Percentiles rank a stretch among this genome's conserved stretches.
phyloP scores from a whole-genome alignment of 2,329 filamentous ascomycete genomes.

The Aspergillus pseudotamarii region DNA sequence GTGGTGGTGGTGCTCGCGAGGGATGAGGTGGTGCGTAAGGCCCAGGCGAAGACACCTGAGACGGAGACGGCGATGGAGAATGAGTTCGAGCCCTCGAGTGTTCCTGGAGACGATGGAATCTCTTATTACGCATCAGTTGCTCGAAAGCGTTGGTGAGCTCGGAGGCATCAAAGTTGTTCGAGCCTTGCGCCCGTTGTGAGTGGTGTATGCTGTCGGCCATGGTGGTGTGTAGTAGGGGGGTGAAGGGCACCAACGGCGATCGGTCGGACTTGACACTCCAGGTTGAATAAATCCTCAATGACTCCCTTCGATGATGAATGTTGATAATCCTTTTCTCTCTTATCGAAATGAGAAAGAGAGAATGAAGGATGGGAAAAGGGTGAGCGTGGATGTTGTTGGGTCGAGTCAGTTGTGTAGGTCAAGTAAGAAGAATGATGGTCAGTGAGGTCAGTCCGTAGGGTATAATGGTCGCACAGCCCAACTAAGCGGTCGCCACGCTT shows the following conservation, averaged over 20 bases:
- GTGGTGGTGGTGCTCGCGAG: constrained; percentile 41
- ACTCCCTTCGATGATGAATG: constrained; percentile 1
- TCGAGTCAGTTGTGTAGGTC: constrained; percentile 5
- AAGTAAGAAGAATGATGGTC: constrained; percentile 6
- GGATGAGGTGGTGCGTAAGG: constrained; percentile 30
- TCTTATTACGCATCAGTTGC: constrained; percentile 79
- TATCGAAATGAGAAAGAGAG: background rate
- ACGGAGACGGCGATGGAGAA: constrained; percentile 58
- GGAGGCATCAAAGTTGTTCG: constrained; percentile 68
- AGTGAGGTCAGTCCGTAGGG: constrained; percentile 10
- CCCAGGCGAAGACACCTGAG: constrained; percentile 21
- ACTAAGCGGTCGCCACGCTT: constrained; percentile 30
- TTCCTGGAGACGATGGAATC: constrained; percentile 79
- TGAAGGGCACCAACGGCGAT: constrained; percentile 29
- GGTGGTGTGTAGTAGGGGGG: constrained; percentile 29
- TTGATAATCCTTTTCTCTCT: background rate
- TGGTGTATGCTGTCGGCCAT: constrained; percentile 43
- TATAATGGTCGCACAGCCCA: constrained; percentile 29
- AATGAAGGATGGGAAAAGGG: background rate
- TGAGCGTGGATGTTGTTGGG: constrained; percentile 12
- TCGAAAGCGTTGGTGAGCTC: constrained; percentile 84
- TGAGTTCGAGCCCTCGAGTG: constrained; percentile 60
- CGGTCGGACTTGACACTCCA: constrained; percentile 26
- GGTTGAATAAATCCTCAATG: constrained; percentile 20
- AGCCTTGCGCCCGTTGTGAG: constrained; percentile 31